Evolutionary conservation across 805 yeast genomes (phyloP).

Genomic region (Candida odintsovae): DNA sequence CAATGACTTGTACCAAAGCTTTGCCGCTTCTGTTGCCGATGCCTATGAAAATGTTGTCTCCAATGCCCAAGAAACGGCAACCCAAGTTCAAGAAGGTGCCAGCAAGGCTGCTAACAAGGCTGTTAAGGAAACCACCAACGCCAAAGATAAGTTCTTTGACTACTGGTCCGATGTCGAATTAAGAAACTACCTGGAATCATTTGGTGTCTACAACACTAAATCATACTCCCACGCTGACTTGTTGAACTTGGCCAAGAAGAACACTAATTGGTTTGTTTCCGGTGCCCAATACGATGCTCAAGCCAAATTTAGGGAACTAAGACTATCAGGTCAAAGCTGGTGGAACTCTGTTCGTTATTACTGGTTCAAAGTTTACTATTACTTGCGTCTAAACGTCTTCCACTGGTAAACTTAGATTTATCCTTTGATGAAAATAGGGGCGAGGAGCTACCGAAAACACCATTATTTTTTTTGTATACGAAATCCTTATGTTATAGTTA

Average conservation of each 20-base stretch:
- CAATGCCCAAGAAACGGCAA: conserved; percentile 5
- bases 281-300: conserved; percentile 15
- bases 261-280: conserved; percentile 34
- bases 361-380: not conserved
- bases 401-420: not conserved
- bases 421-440: not conserved
- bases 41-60: conserved; percentile 12
- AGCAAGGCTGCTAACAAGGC: conserved; percentile 7
- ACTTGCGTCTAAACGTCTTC: not conserved
- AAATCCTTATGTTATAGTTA: not conserved
- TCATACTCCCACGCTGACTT: conserved; percentile 29
- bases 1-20: conserved; percentile 16
- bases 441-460: not conserved
- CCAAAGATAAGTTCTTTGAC: conserved; percentile 26
- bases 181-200: conserved; percentile 33
- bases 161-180: conserved; percentile 41
- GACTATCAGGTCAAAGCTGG: conserved; percentile 5
- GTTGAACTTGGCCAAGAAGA: conserved; percentile 33
- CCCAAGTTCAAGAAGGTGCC: conserved; percentile 7
- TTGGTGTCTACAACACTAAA: conserved; percentile 32
- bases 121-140: conserved; percentile 6
- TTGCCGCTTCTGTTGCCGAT: conserved; percentile 16
- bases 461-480: not conserved
- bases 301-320: conserved; percentile 3
- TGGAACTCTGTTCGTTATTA: conserved; percentile 5